Base-by-base conservation (phyloP, 768 basidiomycete species). In the Mycena olivaceomarginata region DNA sequence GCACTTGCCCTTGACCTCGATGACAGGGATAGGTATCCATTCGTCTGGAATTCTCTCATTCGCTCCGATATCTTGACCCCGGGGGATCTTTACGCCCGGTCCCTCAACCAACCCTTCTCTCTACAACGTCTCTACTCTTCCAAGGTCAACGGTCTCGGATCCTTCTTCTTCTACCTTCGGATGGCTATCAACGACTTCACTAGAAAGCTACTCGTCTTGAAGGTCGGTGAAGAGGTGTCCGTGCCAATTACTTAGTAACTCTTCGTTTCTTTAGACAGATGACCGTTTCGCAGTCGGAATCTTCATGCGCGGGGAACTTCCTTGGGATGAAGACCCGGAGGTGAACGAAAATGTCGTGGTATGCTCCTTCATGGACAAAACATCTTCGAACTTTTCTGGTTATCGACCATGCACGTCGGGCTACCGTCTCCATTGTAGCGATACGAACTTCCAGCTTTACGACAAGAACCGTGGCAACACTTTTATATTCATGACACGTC, bases 91-190 rank as follows among this genome's bases (percentile, higher is more conserved):
- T 88, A 88, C 70, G 88, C 91, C 60, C 85, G 91, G 25, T 84
- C 89, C 7, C 85, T 94, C 12, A 83, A 88, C 51, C 88, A 87
- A 2, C 92, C 92, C 11, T 88, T 93, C 71, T 86, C 89, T 0
- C 85, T 94, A 57, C 93, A 94, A 72, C 88, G 91, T 10, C 82
- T 94, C 7, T 94, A 93, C 81, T 90, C 91, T 0, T 94, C 93
- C 0, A 86, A 82, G 16, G 81, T 83, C 25, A 89, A 91, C 68
- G 90, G 93, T 0, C 83, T 91, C 4, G 81, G 86, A 1, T 89
- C 91, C 0, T 94, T 94, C 78, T 94, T 93, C 79, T 90, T 91
- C 64, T 94, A 92, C 80, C 84, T 94, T 7, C 87, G 85, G 16
- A 89, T 90, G 79, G 91, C 91, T 16, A 87, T 88, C 12, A 89